phyloP scores from a whole-genome alignment of 2,329 filamentous ascomycete genomes.

The Fusarium drepaniforme region DNA sequence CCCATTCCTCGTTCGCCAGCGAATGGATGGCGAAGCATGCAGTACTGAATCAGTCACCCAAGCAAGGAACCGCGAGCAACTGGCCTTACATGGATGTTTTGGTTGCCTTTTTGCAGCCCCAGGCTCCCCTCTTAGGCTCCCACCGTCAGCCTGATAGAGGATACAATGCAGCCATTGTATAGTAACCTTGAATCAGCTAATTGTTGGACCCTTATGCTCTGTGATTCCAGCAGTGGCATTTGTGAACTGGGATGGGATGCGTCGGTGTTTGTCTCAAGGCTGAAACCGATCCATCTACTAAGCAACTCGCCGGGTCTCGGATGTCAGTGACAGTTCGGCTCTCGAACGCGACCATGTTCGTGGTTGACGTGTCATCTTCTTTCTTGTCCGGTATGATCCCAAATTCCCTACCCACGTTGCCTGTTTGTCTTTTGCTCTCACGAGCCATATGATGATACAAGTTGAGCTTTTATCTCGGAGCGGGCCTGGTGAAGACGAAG shows the following conservation, averaged over 20 bases:
- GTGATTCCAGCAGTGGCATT: background rate
- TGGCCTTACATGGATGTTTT: constrained; percentile 22
- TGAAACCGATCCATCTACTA: background rate
- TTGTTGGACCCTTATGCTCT: background rate
- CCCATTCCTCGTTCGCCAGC: constrained; percentile 31
- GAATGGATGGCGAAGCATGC: constrained; percentile 15
- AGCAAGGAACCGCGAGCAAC: background rate
- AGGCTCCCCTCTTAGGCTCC: constrained; percentile 24
- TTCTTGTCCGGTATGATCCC: constrained; percentile 21
- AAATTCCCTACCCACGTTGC: background rate
- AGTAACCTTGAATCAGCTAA: constrained; percentile 7
- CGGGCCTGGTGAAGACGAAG: constrained; percentile 57
- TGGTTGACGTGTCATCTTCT: constrained; percentile 1
- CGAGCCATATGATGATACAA: constrained; percentile 55
- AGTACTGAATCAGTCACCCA: constrained; percentile 17
- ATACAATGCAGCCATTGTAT: background rate
- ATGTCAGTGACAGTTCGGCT: background rate
- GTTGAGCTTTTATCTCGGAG: constrained; percentile 53
- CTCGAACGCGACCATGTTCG: background rate
- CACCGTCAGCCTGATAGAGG: constrained; percentile 10
- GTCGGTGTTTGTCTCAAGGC: constrained; percentile 4
- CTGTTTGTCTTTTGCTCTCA: background rate
- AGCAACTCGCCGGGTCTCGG: background rate
- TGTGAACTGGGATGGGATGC: background rate
- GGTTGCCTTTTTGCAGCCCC: constrained; percentile 32